phyloP scores from a whole-genome alignment of 805 yeast genomes.

The Dipodascopsis tothii region DNA sequence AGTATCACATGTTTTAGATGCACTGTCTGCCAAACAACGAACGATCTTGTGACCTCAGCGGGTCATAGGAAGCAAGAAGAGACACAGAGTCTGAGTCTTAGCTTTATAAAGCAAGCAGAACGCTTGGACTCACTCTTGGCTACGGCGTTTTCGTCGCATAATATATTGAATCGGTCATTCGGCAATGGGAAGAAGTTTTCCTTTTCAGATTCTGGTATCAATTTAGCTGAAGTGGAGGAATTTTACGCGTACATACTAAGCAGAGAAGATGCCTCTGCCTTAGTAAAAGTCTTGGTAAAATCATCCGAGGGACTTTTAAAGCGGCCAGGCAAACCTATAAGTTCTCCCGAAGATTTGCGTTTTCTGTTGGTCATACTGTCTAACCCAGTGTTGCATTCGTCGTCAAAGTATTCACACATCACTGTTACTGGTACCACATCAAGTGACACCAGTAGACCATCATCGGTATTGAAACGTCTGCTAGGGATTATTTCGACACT shows the following conservation, averaged over 20 bases:
- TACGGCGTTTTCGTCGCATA: conserved; percentile 42
- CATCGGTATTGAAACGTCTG: conserved; percentile 47
- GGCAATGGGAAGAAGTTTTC: conserved; percentile 32
- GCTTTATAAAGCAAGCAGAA: conserved; percentile 27
- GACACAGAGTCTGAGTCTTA: conserved; percentile 35
- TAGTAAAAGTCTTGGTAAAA: conserved; percentile 47
- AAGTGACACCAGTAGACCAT: conserved; percentile 48
- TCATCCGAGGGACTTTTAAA: conserved; percentile 48
- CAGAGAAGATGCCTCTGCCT: conserved; percentile 35
- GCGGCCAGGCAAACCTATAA: conserved; percentile 37
- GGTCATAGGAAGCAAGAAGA: too few species aligned
- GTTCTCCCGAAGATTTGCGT: conserved; percentile 39
- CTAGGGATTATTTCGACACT: conserved; percentile 60
- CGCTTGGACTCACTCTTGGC: conserved; percentile 44
- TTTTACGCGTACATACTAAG: conserved; percentile 50
- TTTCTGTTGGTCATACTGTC: conserved; percentile 65
- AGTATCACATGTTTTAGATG: conserved; percentile 42
- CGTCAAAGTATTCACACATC: conserved; percentile 36
- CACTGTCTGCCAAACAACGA: conserved; percentile 42
- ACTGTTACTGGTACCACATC: conserved; percentile 42
- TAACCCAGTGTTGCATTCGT: conserved; percentile 43
- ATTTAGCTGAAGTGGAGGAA: conserved; percentile 41
- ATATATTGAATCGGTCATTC: conserved; percentile 52
- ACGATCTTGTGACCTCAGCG: conserved; percentile 22
- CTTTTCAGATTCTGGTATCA: conserved; percentile 44